phyloP scores from a whole-genome alignment of 225 moss, liverwort and hornwort genomes.

The Ulota crispa region DNA sequence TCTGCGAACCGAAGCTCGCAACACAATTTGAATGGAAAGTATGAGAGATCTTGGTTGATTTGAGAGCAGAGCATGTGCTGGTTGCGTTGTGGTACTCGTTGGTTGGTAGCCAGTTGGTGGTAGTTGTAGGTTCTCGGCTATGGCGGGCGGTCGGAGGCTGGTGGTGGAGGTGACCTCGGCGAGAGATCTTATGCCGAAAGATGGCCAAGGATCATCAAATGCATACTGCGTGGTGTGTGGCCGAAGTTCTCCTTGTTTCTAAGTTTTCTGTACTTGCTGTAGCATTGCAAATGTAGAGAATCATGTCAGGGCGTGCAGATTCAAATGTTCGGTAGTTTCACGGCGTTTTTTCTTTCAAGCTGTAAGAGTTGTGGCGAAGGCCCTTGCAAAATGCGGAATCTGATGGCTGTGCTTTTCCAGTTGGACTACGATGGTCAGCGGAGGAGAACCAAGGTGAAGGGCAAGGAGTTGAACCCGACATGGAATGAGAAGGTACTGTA shows the following conservation, averaged over 20 bases:
- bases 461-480: conserved; percentile 54
- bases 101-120: neutral
- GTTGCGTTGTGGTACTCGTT: neutral
- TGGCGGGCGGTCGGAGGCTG: conserved; percentile 38
- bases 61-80: neutral
- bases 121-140: neutral
- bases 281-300: neutral
- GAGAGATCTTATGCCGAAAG: conserved; percentile 58
- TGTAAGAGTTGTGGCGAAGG: no score
- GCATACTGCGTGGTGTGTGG: conserved; percentile 55
- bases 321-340: neutral
- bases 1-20: neutral
- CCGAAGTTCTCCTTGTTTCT: neutral
- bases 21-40: neutral
- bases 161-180: conserved; percentile 50
- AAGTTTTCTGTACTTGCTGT: neutral
- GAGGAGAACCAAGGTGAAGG: conserved; percentile 64
- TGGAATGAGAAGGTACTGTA: conserved; percentile 74
- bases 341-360: neutral
- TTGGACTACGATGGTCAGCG: conserved; percentile 83
- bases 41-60: neutral
- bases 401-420: conserved; percentile 21
- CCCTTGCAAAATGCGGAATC: neutral
- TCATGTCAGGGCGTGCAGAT: neutral
- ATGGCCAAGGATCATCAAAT: conserved; percentile 51